Conservation (phyloP, 169 alveolate species). For the Miamiensis avidus region DNA sequence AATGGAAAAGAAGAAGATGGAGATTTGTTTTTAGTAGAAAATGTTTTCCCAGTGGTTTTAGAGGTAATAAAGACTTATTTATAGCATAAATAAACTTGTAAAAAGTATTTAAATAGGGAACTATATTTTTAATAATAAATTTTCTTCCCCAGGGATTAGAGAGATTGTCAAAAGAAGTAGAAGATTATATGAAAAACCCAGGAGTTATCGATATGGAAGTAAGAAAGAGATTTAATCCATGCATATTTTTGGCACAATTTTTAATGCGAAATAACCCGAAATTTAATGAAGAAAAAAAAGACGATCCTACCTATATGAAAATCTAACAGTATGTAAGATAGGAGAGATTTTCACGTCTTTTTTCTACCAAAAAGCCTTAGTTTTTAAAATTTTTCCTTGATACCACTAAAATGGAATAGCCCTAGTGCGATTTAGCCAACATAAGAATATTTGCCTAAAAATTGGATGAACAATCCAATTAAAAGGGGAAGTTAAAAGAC, state of each 20-base stretch:
- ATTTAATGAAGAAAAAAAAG: slow-evolving; percentile 18
- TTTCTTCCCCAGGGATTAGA: slow-evolving; percentile 45
- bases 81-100: too few relatives aligned
- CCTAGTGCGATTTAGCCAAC: slow-evolving; percentile 10
- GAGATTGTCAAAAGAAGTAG: slow-evolving; percentile 37
- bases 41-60: slow-evolving; percentile 33
- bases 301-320: not conserved
- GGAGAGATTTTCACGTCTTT: slow-evolving; percentile 16
- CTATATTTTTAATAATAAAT: too few relatives aligned
- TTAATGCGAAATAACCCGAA: slow-evolving; percentile 46
- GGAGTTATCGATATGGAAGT: slow-evolving; percentile 33
- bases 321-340: slow-evolving; percentile 17
- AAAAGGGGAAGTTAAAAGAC: not conserved
- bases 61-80: too few relatives aligned
- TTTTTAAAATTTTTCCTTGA: slow-evolving; percentile 10
- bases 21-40: slow-evolving; percentile 22
- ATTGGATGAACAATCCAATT: not conserved
- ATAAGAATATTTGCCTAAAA: slow-evolving; percentile 3
- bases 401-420: not conserved
- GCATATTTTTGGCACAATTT: slow-evolving; percentile 45
- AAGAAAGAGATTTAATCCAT: slow-evolving; percentile 52
- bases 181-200: slow-evolving; percentile 31
- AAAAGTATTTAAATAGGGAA: too few relatives aligned
- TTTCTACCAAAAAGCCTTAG: not conserved
- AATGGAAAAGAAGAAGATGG: slow-evolving; percentile 15